A percentile compares a stretch with the other conserved stretches of the same genome.
These are phyloP conservation scores for Schwanniomyces occidentalis DNA, from an alignment of 805 yeast genomes.

Conservation along the genomic window DNA sequence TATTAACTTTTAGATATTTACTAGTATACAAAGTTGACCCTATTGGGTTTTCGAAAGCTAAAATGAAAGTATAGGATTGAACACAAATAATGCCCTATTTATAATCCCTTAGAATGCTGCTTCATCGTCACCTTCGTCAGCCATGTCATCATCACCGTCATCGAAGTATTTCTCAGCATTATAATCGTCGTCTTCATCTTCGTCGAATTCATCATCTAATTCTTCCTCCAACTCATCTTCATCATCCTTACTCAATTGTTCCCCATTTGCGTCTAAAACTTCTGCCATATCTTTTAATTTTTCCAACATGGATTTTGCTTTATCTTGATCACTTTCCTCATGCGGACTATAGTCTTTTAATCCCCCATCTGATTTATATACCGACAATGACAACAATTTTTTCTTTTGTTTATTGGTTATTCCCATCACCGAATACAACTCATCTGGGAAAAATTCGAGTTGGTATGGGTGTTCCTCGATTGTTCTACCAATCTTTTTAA, in stretches of 20 bases:
- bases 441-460: constrained; percentile 71
- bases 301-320: constrained; percentile 38
- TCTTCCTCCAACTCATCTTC: constrained; percentile 50
- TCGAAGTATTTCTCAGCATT: constrained; percentile 81
- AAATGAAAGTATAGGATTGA: too few relatives aligned
- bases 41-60: too few relatives aligned
- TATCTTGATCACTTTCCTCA: constrained; percentile 31
- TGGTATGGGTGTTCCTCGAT: constrained; percentile 78
- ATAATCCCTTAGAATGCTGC: constrained; percentile 66
- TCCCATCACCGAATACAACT: constrained; percentile 72
- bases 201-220: constrained; percentile 68
- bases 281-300: constrained; percentile 47
- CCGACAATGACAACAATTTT: constrained; percentile 43
- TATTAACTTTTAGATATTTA: too few relatives aligned
- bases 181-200: constrained; percentile 76
- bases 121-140: constrained; percentile 64
- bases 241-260: constrained; percentile 39
- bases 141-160: constrained; percentile 61
- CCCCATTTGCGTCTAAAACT: constrained; percentile 42
- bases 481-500: constrained; percentile 67
- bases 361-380: constrained; percentile 40
- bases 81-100: too few relatives aligned
- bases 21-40: too few relatives aligned
- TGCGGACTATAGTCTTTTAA: constrained; percentile 32
- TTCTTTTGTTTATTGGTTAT: constrained; percentile 53